phyloP scores from a whole-genome alignment of 1,139 yeast genomes.

The Nadsonia commutata region DNA sequence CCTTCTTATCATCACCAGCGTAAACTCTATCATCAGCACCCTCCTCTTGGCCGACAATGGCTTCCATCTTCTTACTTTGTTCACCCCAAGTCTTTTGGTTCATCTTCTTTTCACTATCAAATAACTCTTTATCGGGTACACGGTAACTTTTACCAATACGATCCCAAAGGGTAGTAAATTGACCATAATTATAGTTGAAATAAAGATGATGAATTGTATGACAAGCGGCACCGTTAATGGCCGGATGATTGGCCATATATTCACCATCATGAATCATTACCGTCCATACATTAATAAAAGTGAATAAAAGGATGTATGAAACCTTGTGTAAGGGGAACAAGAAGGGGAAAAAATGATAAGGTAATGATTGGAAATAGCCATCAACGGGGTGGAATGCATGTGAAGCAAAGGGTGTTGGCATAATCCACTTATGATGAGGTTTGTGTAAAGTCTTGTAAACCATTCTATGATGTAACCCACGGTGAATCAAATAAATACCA shows the following conservation, averaged over 20 bases:
- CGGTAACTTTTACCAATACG: slow-evolving; percentile 89
- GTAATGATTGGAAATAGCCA: slow-evolving; percentile 83
- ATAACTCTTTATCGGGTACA: slow-evolving; percentile 76
- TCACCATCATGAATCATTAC: slow-evolving; percentile 98
- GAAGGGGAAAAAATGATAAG: slow-evolving; percentile 85
- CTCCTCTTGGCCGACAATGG: slow-evolving; percentile 66
- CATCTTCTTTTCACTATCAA: slow-evolving; percentile 46
- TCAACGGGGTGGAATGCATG: slow-evolving; percentile 98
- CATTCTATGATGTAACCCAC: slow-evolving; percentile 82
- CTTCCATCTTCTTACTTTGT: slow-evolving; percentile 67
- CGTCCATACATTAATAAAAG: slow-evolving; percentile 93
- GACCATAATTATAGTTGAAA: slow-evolving; percentile 96
- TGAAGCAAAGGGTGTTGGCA: slow-evolving; percentile 94
- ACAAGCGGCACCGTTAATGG: slow-evolving; percentile 94
- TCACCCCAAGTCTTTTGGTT: slow-evolving; percentile 52
- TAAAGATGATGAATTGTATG: slow-evolving; percentile 94
- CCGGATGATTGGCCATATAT: slow-evolving; percentile 82
- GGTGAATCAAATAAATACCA: slow-evolving; percentile 79
- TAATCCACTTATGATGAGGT: slow-evolving; percentile 99
- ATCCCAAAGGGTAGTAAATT: slow-evolving; percentile 96
- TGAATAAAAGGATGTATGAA: slow-evolving; percentile 63
- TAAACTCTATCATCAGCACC: slow-evolving; percentile 51
- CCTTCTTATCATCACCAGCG: slow-evolving; percentile 18
- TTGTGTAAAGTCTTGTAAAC: slow-evolving; percentile 80
- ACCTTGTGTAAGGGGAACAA: slow-evolving; percentile 85